Conservation (phyloP, 73 alveolate genomes). For the Blepharisma stoltei region DNA sequence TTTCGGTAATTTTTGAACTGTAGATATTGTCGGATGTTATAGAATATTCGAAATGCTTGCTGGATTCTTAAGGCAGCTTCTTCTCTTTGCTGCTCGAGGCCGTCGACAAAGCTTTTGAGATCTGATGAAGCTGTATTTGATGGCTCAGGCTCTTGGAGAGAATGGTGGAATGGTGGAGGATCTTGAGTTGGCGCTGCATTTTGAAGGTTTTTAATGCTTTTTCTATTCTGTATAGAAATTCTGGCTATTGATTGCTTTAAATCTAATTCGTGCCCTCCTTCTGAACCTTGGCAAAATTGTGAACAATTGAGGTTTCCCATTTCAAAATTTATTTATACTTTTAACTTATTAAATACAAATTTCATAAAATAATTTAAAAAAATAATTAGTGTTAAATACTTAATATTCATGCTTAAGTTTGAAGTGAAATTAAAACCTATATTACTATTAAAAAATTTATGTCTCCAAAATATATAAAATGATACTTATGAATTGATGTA, state of each 20-base stretch:
- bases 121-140: background rate
- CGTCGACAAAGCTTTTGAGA: background rate
- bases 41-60: background rate
- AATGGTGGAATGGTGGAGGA: background rate
- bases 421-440: too few species aligned
- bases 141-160: background rate
- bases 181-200: background rate
- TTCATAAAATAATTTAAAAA: too few species aligned
- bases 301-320: slow-evolving; percentile 25
- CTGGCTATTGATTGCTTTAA: slow-evolving; percentile 13
- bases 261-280: slow-evolving; percentile 8
- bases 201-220: background rate
- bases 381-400: too few species aligned
- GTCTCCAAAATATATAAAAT: too few species aligned
- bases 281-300: background rate
- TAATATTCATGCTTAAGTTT: too few species aligned
- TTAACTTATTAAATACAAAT: too few species aligned
- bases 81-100: background rate
- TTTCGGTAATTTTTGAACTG: background rate
- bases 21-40: background rate
- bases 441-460: too few species aligned
- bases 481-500: too few species aligned
- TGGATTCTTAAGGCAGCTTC: background rate
- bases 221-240: background rate
- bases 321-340: background rate